Base-by-base conservation (phyloP, 2,329 filamentous ascomycete species). In the Paraphaeosphaeria minitans region DNA sequence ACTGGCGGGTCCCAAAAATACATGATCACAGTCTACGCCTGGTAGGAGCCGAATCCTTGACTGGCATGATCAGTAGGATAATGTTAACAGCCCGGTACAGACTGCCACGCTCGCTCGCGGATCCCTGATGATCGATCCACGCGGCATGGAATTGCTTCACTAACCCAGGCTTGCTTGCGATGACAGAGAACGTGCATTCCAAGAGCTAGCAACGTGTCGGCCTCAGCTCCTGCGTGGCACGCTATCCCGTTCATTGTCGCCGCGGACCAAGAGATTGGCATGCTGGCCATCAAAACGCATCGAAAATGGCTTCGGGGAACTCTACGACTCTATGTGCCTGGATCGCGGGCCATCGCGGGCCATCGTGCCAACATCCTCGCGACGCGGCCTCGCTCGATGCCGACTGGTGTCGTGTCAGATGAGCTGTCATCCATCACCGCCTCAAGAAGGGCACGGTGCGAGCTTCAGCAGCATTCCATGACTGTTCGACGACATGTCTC, bases 1-100 rank as follows among this genome's bases (percentile, higher is more conserved):
- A 33, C 29, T 42, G 21, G 22, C 24, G 19, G 35, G 49, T 52
- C 49, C 37, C 33, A 42, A 52, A 53, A 53, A 50, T 14, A 53
- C 14, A 43, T 31, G 41, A 14, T 50, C 29, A 47, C 31, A 35
- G 22, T 27, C 39, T 53, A 43, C 37, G 41, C 39, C 51, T 53
- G n/a, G 39, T 45, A 53, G 51, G 51, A 53, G 27, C 22, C 19
- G 41, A 22, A 53, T 53, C 51, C 51, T 53, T 33, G 51, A 16
- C 31, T 31, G 13, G 31, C 37, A 42, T 33, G 12, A 21, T 27
- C 13, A 27, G 41, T 27, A 22, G 31, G 35, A 51, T 29, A 51
- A 51, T 22, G 27, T 41, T 51, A 41, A 35, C 19, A 51, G 9
- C 22, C 21, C n/a, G 12, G 27, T 8, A 7, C 12, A 35, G 10